These are phyloP conservation scores for Collariella sp. DNA, from an alignment of 495 filamentous ascomycete genomes.

Conservation along the genomic window DNA sequence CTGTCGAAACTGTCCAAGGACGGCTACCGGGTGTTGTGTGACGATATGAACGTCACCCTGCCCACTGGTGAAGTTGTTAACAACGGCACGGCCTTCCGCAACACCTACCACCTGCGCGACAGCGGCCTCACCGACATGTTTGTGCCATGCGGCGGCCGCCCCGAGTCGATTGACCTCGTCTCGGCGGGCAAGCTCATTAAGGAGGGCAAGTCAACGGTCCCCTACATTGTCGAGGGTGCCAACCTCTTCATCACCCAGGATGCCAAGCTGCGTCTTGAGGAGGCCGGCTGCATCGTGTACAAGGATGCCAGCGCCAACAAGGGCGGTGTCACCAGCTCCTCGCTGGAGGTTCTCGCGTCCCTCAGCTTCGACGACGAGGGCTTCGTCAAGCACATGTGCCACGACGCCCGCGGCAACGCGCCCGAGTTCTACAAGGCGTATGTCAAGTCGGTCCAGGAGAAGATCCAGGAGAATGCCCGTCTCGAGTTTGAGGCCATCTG, in stretches of 20 bases:
- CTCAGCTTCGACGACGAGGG: slow-evolving; percentile 84
- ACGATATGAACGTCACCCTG: slow-evolving; percentile 77
- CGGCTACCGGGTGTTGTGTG: slow-evolving; percentile 88
- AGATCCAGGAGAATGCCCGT: slow-evolving; percentile 78
- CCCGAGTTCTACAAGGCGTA: slow-evolving; percentile 89
- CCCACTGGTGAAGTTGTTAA: slow-evolving; percentile 77
- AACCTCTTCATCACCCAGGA: slow-evolving; percentile 99
- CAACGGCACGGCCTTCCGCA: slow-evolving; percentile 94
- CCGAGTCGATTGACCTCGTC: slow-evolving; percentile 90
- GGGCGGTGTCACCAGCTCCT: slow-evolving; percentile 97
- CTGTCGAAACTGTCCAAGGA: slow-evolving; percentile 72
- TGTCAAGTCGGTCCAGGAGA: slow-evolving; percentile 81
- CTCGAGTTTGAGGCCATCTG: slow-evolving; percentile 98
- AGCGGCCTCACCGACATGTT: slow-evolving; percentile 73
- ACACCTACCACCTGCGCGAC: slow-evolving; percentile 85
- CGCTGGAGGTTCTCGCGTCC: slow-evolving; percentile 87
- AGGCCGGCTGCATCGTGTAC: slow-evolving; percentile 86
- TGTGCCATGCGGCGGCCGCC: slow-evolving; percentile 92
- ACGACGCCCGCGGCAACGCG: slow-evolving; percentile 62
- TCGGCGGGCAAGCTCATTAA: slow-evolving; percentile 77
- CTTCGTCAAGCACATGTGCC: slow-evolving; percentile 91
- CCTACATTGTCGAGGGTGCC: slow-evolving; percentile 94
- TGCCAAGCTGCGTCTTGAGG: slow-evolving; percentile 88
- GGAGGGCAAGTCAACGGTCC: slow-evolving; percentile 73
- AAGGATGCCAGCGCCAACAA: slow-evolving; percentile 99